phyloP scores from a whole-genome alignment of 208 protist genomes.

The Lotmaria passim region DNA sequence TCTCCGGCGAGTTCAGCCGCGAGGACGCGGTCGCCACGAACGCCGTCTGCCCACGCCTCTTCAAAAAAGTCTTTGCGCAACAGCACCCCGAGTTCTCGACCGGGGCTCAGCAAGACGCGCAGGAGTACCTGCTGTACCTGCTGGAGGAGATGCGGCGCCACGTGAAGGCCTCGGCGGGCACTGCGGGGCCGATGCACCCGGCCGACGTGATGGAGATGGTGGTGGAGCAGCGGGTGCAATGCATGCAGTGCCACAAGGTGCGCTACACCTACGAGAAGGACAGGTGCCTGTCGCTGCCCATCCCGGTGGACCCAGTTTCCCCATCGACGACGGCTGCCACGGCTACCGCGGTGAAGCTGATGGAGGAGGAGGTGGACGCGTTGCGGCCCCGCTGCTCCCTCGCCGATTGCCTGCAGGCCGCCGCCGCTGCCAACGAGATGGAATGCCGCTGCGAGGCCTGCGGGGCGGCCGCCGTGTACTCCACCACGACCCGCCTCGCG shows the following conservation, averaged over 20 bases:
- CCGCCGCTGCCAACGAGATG: slow-evolving; percentile 41
- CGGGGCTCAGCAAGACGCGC: slow-evolving; percentile 95
- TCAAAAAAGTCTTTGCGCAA: slow-evolving; percentile 95
- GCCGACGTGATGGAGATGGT: slow-evolving; percentile 75
- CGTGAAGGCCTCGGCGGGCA: slow-evolving; percentile 37
- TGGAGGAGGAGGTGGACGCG: slow-evolving; percentile 62
- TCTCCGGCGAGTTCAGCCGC: slow-evolving; percentile 92
- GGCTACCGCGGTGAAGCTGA: slow-evolving; percentile 31
- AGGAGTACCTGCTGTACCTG: slow-evolving; percentile 95
- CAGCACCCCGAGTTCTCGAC: slow-evolving; percentile 96
- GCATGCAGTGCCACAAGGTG: slow-evolving; percentile 78
- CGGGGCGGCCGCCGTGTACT: slow-evolving; percentile 49
- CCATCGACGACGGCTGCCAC: slow-evolving; percentile 39
- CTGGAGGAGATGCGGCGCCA: slow-evolving; percentile 83
- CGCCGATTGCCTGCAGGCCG: slow-evolving; percentile 60
- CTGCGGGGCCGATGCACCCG: slow-evolving; percentile 37
- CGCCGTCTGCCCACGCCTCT: slow-evolving; percentile 91
- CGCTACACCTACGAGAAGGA: slow-evolving; percentile 90
- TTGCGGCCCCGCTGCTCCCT: slow-evolving; percentile 64
- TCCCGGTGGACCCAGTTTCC: slow-evolving; percentile 75
- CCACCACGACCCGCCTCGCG: slow-evolving; percentile 53
- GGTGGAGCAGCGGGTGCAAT: slow-evolving; percentile 91
- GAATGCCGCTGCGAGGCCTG: slow-evolving; percentile 81
- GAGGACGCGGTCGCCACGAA: slow-evolving; percentile 48
- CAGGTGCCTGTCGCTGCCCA: slow-evolving; percentile 83